Conservation (phyloP, 2,329 filamentous ascomycete species). For the Hymenoscyphus fructigenus region DNA sequence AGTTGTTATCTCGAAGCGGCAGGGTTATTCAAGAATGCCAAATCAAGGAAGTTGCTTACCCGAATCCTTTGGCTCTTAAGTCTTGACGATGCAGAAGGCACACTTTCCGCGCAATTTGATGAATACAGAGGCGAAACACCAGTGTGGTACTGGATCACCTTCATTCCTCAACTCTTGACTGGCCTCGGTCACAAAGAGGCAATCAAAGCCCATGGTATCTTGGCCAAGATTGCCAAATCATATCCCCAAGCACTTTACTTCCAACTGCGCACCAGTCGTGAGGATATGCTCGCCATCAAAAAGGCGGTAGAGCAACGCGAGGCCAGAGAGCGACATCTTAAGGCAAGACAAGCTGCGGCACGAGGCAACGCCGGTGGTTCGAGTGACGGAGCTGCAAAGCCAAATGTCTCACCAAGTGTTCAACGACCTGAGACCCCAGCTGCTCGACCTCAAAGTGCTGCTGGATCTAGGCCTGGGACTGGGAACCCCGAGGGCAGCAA, state of each 20-base stretch:
- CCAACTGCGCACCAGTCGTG: conserved; percentile 85
- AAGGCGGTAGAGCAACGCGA: conserved; percentile 81
- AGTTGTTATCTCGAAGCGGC: conserved; percentile 96
- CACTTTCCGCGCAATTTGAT: conserved; percentile 82
- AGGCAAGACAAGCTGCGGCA: conserved; percentile 40
- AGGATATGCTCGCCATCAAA: conserved; percentile 91
- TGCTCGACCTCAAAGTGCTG: conserved; percentile 27
- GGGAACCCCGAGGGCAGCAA: conserved; percentile 42
- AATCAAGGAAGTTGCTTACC: conserved; percentile 89
- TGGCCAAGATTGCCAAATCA: conserved; percentile 90
- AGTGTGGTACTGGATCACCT: conserved; percentile 99
- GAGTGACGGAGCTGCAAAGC: conserved; percentile 28
- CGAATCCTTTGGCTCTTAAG: conserved; percentile 94
- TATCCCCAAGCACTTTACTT: conserved; percentile 97
- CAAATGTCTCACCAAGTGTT: conserved; percentile 34
- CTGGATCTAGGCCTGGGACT: conserved; percentile 42
- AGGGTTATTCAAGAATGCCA: conserved; percentile 94
- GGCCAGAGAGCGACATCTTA: conserved; percentile 40
- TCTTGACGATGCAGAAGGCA: conserved; percentile 83
- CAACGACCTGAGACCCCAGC: conserved; percentile 31
- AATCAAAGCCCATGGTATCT: conserved; percentile 77
- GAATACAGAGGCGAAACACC: conserved; percentile 97
- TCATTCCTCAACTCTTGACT: conserved; percentile 92
- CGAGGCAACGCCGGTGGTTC: conserved; percentile 14
- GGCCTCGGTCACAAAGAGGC: conserved; percentile 91